Evolutionary conservation across 108 stramenopile genomes (phyloP).

Genomic region (Nitzschia inconspicua): DNA sequence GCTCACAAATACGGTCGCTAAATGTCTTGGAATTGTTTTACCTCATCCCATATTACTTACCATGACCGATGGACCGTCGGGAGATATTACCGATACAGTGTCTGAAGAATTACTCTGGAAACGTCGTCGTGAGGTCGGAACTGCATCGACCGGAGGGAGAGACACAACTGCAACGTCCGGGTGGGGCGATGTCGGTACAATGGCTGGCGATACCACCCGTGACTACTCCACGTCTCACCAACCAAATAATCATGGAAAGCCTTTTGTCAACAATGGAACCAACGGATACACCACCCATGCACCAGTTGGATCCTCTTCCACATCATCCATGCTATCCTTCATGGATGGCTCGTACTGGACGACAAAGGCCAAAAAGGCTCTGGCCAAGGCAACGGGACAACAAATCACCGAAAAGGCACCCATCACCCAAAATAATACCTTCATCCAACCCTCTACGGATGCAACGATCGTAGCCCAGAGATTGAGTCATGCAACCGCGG

Average conservation of each 20-base stretch:
- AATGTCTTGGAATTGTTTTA: slow-evolving; percentile 68
- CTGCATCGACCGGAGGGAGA: neutral
- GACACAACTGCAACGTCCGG: neutral
- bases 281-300: neutral
- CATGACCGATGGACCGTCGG: neutral
- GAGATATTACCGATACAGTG: slow-evolving; percentile 27
- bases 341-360: slow-evolving; percentile 29
- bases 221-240: neutral
- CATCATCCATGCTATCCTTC: slow-evolving; percentile 19
- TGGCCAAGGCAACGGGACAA: slow-evolving; percentile 22
- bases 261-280: neutral
- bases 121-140: too few species aligned
- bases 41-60: slow-evolving; percentile 75
- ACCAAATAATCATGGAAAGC: slow-evolving; percentile 8
- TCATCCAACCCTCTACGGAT: slow-evolving; percentile 29
- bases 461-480: slow-evolving; percentile 32
- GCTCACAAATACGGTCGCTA: slow-evolving; percentile 59
- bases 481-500: slow-evolving; percentile 56
- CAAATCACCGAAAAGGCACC: neutral
- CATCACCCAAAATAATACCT: neutral
- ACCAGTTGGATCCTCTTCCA: slow-evolving; percentile 17
- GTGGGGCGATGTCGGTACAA: neutral
- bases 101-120: neutral
- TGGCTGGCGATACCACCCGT: neutral
- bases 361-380: slow-evolving; percentile 25